Conservation (phyloP, 73 alveolate genomes). For the Paramecium sexaurelia region DNA sequence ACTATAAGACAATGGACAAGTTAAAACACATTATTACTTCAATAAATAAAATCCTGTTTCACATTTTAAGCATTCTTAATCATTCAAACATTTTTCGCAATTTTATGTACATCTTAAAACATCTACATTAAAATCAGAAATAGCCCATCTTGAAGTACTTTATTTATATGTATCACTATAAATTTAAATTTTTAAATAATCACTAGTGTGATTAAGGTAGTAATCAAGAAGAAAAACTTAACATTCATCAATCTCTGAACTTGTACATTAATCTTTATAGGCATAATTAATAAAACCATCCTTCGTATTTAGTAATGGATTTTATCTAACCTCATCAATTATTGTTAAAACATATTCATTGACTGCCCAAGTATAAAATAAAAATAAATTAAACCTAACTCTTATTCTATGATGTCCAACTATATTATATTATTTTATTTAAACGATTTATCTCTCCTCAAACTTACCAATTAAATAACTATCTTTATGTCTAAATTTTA, state of each 20-base stretch:
- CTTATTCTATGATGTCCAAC: not conserved
- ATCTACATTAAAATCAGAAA: not conserved
- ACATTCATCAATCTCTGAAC: not conserved
- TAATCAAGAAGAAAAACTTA: not conserved
- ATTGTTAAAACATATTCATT: not conserved
- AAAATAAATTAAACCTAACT: slow-evolving; percentile 6
- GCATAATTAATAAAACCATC: not conserved
- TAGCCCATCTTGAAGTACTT: not conserved
- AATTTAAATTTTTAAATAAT: not conserved
- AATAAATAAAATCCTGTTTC: not conserved
- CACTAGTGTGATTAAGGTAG: not conserved
- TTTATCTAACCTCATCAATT: not conserved
- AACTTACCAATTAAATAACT: not conserved
- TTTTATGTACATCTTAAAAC: not conserved
- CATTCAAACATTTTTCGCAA: not conserved
- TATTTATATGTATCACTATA: not conserved
- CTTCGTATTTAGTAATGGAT: not conserved
- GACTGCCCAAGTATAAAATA: slow-evolving; percentile 6
- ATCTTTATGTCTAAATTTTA: not conserved
- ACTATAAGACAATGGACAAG: not conserved
- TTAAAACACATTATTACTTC: not conserved
- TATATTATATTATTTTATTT: not conserved
- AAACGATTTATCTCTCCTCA: not conserved
- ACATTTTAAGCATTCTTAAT: not conserved
- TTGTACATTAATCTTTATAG: not conserved